Evolutionary conservation across 192 early-diverging fungal genomes (phyloP), one percentile per base, ranked within the genome.

Genomic region (Backusella westeae): DNA sequence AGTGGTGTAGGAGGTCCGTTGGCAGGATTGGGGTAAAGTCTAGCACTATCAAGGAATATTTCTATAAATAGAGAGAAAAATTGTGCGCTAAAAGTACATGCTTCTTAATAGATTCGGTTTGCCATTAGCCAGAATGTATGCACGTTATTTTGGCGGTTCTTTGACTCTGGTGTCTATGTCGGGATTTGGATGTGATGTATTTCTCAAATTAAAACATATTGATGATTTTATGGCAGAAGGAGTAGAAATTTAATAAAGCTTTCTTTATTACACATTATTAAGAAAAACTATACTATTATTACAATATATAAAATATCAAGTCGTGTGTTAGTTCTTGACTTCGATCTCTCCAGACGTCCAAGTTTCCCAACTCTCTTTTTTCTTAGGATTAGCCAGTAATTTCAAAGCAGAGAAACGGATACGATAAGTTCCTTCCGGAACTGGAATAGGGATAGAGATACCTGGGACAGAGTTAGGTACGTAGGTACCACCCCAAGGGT

Each of bases 111-210:
- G 78, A 29, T 81, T 72, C 86, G 95, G 97, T 14, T 81, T 99
- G 49, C 95, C 95, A 10, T 91, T 96, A 89, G 92, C 94, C 2
- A 83, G 93, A 21, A 89, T 96, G 42, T 97, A 97, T 83, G 93
- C 96, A 26, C 87, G 90, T 39, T 99, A 99, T 73, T 99, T 99
- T 90, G 96, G 95, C 53, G 97, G 97, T 0, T 90, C 90, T 2
- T 85, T 99, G 52, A 91, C 94, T 19, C 79, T 99, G 35, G 84
- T 93, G 53, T 93, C 93, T 19, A 84, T 99, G 66, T 87, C 91
- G 39, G 96, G 94, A 6, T 90, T 95, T 80, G 97, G 97, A n/a
- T 92, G 93, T 72, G 97, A 99, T 83, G 91, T 96, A 19, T 97
- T 96, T 81, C 77, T 99, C 53, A 90, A 91, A 70, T 84, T 99